A percentile compares a stretch with the other conserved stretches of the same genome.
phyloP scores from a whole-genome alignment of 2,329 filamentous ascomycete genomes.

The Pyrenophora seminiperda region DNA sequence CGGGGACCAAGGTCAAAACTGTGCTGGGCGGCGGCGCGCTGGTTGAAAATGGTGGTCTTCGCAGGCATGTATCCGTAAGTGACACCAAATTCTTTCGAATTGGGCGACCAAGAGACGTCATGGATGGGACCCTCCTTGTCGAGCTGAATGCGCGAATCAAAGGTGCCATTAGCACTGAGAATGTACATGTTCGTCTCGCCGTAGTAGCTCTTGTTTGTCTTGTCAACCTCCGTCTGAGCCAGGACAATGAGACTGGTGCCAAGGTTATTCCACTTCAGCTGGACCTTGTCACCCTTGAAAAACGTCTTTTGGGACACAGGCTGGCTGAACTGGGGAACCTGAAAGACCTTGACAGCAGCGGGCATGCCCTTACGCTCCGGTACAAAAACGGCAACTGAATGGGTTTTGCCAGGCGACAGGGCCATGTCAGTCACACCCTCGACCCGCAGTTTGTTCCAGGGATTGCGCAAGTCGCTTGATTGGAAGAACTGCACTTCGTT shows the following conservation, averaged over 20 bases:
- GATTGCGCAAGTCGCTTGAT: constrained; percentile 79
- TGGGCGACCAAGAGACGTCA: constrained; percentile 97
- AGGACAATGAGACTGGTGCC: constrained; percentile 92
- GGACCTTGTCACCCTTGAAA: constrained; percentile 98
- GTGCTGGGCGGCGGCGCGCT: constrained; percentile 79
- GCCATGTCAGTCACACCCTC: constrained; percentile 92
- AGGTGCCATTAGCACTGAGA: constrained; percentile 85
- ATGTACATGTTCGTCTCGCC: constrained; percentile 97
- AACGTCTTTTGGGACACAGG: constrained; percentile 97
- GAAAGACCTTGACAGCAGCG: constrained; percentile 90
- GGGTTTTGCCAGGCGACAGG: constrained; percentile 84
- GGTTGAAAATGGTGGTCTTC: constrained; percentile 97
- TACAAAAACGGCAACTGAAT: constrained; percentile 92
- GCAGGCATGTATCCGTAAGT: constrained; percentile 99
- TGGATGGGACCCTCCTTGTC: constrained; percentile 99
- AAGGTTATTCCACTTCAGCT: constrained; percentile 95
- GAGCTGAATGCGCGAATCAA: constrained; percentile 87
- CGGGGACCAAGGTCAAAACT: constrained; percentile 85
- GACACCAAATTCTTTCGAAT: constrained; percentile 96
- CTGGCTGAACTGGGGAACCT: constrained; percentile 81
- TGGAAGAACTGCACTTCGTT: constrained; percentile 99
- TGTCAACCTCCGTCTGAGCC: constrained; percentile 96
- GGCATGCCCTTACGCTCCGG: constrained; percentile 97
- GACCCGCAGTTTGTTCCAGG: constrained; percentile 94
- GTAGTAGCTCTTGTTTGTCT: constrained; percentile 98